A percentile compares a stretch with the other conserved stretches of the same genome.
Evolutionary conservation across 2,329 filamentous ascomycete genomes (phyloP).

Genomic region (Gnomoniopsis smithogilvyi): DNA sequence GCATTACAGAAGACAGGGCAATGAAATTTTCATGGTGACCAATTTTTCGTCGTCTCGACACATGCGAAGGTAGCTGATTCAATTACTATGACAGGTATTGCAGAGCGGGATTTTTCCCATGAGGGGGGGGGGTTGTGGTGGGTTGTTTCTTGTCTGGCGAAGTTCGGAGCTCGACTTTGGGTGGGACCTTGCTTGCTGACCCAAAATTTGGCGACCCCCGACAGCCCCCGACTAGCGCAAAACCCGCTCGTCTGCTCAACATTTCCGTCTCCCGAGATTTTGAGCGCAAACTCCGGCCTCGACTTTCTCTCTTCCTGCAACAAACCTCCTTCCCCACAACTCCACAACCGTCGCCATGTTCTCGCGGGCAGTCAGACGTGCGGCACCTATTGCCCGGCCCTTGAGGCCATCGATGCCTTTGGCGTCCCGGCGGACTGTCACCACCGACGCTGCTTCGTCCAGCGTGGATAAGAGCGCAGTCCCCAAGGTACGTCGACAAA

Average conservation of each 20-base stretch:
- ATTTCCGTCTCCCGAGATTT: conserved; percentile 19
- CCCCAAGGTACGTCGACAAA: conserved; percentile 39
- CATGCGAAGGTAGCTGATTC: no score
- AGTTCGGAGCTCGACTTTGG: background rate
- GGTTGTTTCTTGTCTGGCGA: background rate
- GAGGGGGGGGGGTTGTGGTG: conserved; percentile 2
- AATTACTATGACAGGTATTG: no score
- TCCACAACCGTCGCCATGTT: conserved; percentile 52
- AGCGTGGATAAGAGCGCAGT: conserved; percentile 76
- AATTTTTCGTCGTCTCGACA: no score
- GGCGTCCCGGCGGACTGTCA: conserved; percentile 69
- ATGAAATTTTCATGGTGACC: no score
- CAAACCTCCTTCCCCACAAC: conserved; percentile 3
- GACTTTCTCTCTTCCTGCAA: conserved; percentile 4
- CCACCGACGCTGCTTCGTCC: conserved; percentile 90
- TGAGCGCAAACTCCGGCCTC: conserved; percentile 14
- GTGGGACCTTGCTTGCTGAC: background rate
- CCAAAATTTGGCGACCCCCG: conserved; percentile 6
- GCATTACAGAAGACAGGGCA: no score
- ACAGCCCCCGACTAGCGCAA: conserved; percentile 2
- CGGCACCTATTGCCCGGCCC: conserved; percentile 43
- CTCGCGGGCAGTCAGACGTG: conserved; percentile 65
- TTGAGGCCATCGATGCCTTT: conserved; percentile 33
- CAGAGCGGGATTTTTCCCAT: no score
- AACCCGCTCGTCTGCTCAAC: conserved; percentile 13